Conservation (phyloP, 352 stramenopile species). For the Elongisporangium prolatum region DNA sequence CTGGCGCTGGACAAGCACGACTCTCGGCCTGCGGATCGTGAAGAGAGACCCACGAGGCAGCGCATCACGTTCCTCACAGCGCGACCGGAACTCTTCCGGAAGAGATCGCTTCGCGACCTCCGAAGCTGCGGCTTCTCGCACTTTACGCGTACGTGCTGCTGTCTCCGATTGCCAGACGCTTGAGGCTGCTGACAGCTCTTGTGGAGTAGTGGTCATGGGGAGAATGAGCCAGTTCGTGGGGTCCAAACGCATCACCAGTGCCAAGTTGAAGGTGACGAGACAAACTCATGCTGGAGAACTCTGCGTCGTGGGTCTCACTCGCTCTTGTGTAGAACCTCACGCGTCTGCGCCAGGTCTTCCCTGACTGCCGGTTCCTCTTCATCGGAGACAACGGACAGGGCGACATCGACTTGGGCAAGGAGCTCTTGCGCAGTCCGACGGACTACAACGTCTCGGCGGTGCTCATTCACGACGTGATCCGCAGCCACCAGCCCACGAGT, state of each 20-base stretch:
- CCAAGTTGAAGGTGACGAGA: slow-evolving; percentile 53
- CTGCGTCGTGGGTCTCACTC: not conserved
- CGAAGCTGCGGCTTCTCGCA: slow-evolving; percentile 69
- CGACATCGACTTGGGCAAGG: slow-evolving; percentile 77
- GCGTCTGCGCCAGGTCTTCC: slow-evolving; percentile 63
- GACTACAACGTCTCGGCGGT: slow-evolving; percentile 56
- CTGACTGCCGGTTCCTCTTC: slow-evolving; percentile 74
- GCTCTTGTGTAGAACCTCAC: slow-evolving; percentile 56
- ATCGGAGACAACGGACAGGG: slow-evolving; percentile 80
- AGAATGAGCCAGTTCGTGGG: slow-evolving; percentile 58
- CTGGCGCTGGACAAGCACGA: not conserved
- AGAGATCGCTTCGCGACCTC: slow-evolving; percentile 57
- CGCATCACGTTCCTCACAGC: slow-evolving; percentile 76
- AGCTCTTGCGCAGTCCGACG: slow-evolving; percentile 45
- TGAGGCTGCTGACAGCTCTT: not conserved
- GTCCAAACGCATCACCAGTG: slow-evolving; percentile 53
- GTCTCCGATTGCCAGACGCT: not conserved
- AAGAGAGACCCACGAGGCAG: slow-evolving; percentile 7
- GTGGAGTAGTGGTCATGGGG: slow-evolving; percentile 65
- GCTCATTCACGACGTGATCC: slow-evolving; percentile 60
- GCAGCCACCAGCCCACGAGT: too few species aligned
- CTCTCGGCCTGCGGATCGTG: not conserved
- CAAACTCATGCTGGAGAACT: not conserved
- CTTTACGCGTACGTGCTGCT: slow-evolving; percentile 50
- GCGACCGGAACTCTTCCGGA: slow-evolving; percentile 60